A percentile compares a stretch with the other conserved stretches of the same genome.
phyloP scores from a whole-genome alignment of 495 filamentous ascomycete species.

The Aspergillus affinis region DNA sequence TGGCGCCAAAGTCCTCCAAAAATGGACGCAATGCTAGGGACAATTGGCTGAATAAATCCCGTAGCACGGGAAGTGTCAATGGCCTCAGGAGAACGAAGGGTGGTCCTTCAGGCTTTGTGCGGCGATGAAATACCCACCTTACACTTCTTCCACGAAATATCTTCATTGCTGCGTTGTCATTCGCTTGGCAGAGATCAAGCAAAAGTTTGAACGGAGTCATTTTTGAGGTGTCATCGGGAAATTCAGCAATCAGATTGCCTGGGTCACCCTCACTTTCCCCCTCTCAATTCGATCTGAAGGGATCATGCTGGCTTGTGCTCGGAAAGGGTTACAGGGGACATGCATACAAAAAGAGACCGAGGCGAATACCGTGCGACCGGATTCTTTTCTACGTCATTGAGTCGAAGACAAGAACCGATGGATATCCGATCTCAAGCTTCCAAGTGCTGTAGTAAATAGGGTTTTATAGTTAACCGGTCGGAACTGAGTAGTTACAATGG shows the following conservation, averaged over 20 bases:
- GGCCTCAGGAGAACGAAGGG: conserved; percentile 41
- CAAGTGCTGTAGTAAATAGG: not conserved
- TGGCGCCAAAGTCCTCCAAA: conserved; percentile 54
- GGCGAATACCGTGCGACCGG: not conserved
- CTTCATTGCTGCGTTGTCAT: not conserved
- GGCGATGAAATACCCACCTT: conserved; percentile 26
- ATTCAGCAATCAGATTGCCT: not conserved
- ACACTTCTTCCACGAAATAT: not conserved
- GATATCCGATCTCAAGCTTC: not conserved
- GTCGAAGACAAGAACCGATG: not conserved
- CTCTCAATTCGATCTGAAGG: not conserved
- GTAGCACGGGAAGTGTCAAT: conserved; percentile 36
- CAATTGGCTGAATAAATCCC: conserved; percentile 46
- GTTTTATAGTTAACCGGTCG: not conserved
- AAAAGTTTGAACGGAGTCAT: not conserved
- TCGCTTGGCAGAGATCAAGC: not conserved
- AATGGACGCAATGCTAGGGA: conserved; percentile 45
- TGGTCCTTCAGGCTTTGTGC: conserved; percentile 45
- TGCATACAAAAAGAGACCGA: not conserved
- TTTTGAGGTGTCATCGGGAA: not conserved
- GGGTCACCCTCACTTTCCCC: not conserved
- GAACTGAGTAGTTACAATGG: not conserved
- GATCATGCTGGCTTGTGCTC: not conserved
- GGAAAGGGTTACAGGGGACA: not conserved
- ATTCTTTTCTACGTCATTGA: not conserved